These are phyloP conservation scores for Eustoma russellianum DNA, from an alignment of 257 asterid genomes.

Conservation along the genomic window DNA sequence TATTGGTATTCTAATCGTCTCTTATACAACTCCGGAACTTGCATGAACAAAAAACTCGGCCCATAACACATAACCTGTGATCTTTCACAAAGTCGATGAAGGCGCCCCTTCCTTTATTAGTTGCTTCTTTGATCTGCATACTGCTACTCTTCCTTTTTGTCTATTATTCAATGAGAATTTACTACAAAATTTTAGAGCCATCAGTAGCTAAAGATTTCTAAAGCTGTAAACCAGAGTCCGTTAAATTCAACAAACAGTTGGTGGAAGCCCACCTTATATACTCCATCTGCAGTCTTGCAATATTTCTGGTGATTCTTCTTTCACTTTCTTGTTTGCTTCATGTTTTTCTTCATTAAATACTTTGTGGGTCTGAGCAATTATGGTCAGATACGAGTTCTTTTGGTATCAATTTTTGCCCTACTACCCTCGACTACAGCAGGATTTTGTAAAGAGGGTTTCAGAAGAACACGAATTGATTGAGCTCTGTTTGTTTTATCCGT, in stretches of 20 bases:
- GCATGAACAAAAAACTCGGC: too few relatives aligned
- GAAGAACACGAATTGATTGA: slow-evolving; percentile 2
- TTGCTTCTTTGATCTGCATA: too few relatives aligned
- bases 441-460: slow-evolving; percentile 38
- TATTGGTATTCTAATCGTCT: too few relatives aligned
- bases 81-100: too few relatives aligned
- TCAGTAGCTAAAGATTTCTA: not conserved
- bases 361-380: slow-evolving; percentile 1
- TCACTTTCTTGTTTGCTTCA: not conserved
- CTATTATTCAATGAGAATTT: too few relatives aligned
- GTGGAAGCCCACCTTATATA: too few relatives aligned
- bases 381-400: slow-evolving; percentile 29
- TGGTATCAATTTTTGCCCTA: slow-evolving; percentile 18
- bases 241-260: slow-evolving; percentile 16
- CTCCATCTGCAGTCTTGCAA: slow-evolving; percentile 12
- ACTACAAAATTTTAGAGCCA: too few relatives aligned
- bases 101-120: too few relatives aligned
- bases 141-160: too few relatives aligned
- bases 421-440: slow-evolving; percentile 16
- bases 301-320: slow-evolving; percentile 14
- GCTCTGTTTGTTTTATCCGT: too few relatives aligned
- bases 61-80: too few relatives aligned
- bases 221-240: slow-evolving; percentile 14
- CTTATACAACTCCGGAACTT: too few relatives aligned
- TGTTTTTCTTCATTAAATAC: not conserved